Base-by-base conservation (phyloP, 208 protist species). In the Naegleria fowleri region DNA sequence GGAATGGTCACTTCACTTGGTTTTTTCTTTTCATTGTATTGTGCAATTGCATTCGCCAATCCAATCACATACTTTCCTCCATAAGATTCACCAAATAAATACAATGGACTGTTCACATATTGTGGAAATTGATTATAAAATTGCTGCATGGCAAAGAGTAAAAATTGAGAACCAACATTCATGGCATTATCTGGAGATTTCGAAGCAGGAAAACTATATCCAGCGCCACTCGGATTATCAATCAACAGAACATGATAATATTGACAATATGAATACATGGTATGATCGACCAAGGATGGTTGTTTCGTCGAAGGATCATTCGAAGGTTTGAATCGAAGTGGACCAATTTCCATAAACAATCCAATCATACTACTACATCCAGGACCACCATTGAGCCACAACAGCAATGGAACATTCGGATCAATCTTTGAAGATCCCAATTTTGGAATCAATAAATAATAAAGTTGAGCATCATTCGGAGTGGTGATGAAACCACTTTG, bases 341-440 rank as follows among this genome's bases (percentile, higher is more conserved):
- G 97, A 76, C 96, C 97, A 86, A 96, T 95, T 93, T 97, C 96
- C 16, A 58, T 91, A 36, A 96, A 86, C 19, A 97, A 25, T 3
- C 95, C 96, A 39, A 97, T 88, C 16, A 52, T 79, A 19, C 94
- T 95, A 91, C 94, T 95, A 93, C 96, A 97, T 79, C 97, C 97
- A 2, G 97, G 97, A 38, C 97, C 97, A 85, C 97, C 97, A 36
- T 94, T 96, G 91, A 98, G 93, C 96, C 96, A 98, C 40, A 98
- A 39, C 13, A 98, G 22, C 19, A 67, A 22, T 67, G 55, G 55
- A 67, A 48, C 7, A 48, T 48, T 48, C 43, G 43, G 43, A 7
- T 48, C 43, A 7, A 48, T 48, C 43, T 48, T 1, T 48, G 43
- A 48, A 1, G 43, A 48, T 48, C 43, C 43, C 7, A 48, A 48